A percentile compares a stretch with the other conserved stretches of the same genome.
Conservation (phyloP, 805 yeast species). For the Kodamaea fukazawae region DNA sequence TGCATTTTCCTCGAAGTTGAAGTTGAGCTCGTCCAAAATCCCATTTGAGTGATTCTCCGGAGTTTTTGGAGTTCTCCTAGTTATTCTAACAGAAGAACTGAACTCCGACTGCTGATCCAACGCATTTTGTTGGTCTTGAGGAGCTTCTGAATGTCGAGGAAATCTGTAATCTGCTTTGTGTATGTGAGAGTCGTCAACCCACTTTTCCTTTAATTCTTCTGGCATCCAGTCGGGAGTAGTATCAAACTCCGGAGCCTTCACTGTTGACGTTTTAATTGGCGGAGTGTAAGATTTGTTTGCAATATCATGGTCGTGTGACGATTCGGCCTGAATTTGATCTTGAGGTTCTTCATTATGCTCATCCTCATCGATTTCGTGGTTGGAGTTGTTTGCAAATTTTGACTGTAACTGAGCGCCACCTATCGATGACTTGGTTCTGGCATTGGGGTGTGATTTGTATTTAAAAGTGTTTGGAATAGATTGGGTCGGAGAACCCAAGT, state of each 20-base stretch:
- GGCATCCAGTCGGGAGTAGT: constrained; percentile 46
- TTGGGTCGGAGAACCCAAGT: constrained; percentile 14
- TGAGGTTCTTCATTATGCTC: not conserved
- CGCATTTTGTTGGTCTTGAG: not conserved
- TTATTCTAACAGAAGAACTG: constrained; percentile 25
- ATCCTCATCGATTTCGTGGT: constrained; percentile 3
- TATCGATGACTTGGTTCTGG: constrained; percentile 35
- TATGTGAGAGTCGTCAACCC: constrained; percentile 18
- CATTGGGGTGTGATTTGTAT: constrained; percentile 45
- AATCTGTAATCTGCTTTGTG: not conserved
- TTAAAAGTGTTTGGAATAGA: constrained; percentile 46
- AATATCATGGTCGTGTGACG: too few relatives aligned
- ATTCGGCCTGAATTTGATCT: too few relatives aligned
- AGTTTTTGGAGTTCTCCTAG: constrained; percentile 11
- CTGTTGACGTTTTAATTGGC: constrained; percentile 27
- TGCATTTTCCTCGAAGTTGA: constrained; percentile 20
- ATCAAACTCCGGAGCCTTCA: constrained; percentile 12
- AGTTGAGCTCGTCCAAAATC: constrained; percentile 10
- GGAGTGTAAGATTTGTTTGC: constrained; percentile 1
- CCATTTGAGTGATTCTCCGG: constrained; percentile 1
- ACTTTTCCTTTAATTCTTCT: constrained; percentile 32
- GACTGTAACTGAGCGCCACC: constrained; percentile 14
- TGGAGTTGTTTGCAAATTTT: not conserved
- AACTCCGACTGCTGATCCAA: constrained; percentile 12
- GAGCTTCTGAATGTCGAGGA: not conserved